Evolutionary conservation across 805 yeast species (phyloP), one percentile per base, ranked within the genome.

Genomic region (Metschnikowia drakensbergensis): DNA sequence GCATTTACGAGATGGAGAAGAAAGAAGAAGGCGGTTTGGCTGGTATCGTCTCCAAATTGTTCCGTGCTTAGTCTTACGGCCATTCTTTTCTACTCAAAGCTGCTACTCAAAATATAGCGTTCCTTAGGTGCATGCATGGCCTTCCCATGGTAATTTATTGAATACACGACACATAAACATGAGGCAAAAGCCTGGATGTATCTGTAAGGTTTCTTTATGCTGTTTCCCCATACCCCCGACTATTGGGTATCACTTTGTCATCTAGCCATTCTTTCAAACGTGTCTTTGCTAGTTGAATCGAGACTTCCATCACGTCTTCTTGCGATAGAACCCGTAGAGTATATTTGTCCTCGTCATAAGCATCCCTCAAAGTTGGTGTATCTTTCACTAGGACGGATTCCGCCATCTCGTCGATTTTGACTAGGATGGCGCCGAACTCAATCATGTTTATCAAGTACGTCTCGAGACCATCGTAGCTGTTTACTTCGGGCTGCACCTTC

Each of bases 1-100:
- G 96, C 48, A 63, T 86, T 39, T 87, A 84, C 65, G 72, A 77
- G 51, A 70, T 86, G 49, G 94, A 86, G 67, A 77, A 82, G 45
- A 76, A 75, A 53, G 82, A 78, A 58, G 58, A 57, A 33, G 83
- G 82, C 50, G 95, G 95, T 39, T 54, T 87, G 38, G 66, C 78
- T 32, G 81, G 79, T 47, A 58, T 82, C 30, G 51, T 80, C 38
- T 53, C 67, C 55, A 67, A 64, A 54, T 43, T 70, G 43, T 72
- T 70, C 68, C 67, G 63, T 52, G 75, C 75, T 26, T 69, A 57
- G 57, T 11, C 13, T 9, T 13, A 33, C 36, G 4, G 36, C 22
- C n/a, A 7, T 10, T 5, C 25, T 4, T 5, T 25, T 23, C 22
- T 23, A 9, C 29, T 26, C 13, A 37, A 25, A 37, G 22, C 39